Evolutionary conservation across 2,329 filamentous ascomycete genomes (phyloP).

Genomic region (Sporothrix phasma): DNA sequence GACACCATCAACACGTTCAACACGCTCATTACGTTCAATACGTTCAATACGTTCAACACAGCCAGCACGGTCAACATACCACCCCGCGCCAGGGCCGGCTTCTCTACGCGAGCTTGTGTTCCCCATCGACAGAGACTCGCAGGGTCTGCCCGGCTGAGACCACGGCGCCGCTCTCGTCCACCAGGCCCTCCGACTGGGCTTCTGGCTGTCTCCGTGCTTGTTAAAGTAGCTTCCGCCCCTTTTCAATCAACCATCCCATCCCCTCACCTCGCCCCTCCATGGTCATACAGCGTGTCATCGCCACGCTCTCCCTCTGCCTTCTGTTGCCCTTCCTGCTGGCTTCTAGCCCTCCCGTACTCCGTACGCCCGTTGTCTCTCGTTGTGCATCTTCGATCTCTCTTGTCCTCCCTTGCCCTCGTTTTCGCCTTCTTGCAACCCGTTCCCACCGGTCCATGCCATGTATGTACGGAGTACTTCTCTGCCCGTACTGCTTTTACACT

Average conservation of each 20-base stretch:
- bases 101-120: slow-evolving; percentile 18
- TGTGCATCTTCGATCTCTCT: background rate
- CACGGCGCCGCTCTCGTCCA: background rate
- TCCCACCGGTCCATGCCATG: background rate
- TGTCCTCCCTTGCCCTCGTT: background rate
- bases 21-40: background rate
- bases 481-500: background rate
- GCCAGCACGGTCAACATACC: background rate
- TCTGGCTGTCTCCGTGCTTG: background rate
- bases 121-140: slow-evolving; percentile 15
- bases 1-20: background rate
- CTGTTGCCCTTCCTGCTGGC: background rate
- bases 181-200: background rate
- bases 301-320: background rate
- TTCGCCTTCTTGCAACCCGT: background rate
- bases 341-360: background rate
- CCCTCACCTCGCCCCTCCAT: background rate
- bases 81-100: slow-evolving; percentile 4
- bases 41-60: background rate
- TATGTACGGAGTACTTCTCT: too few relatives aligned
- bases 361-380: background rate
- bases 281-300: background rate
- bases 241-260: background rate
- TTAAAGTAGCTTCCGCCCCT: background rate
- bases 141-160: slow-evolving; percentile 2